These are phyloP conservation scores for Candida quercuum DNA, from an alignment of 805 yeast species.

Conservation along the genomic window DNA sequence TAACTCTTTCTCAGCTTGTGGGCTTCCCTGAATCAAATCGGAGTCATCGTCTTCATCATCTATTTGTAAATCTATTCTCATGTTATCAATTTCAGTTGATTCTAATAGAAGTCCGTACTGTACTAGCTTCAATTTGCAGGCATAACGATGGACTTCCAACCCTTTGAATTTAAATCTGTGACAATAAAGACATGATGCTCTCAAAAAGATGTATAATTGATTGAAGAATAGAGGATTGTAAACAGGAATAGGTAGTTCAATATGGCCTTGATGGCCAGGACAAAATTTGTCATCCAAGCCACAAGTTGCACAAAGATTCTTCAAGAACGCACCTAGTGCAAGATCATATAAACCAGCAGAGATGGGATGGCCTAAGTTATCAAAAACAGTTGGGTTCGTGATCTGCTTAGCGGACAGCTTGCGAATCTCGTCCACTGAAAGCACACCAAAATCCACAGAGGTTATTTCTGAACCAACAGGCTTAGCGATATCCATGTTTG, in stretches of 20 bases:
- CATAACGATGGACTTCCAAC: conserved; percentile 66
- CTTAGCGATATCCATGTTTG: conserved; percentile 84
- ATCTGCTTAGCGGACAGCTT: conserved; percentile 90
- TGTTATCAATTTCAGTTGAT: conserved; percentile 63
- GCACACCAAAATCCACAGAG: conserved; percentile 87
- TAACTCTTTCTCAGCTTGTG: conserved; percentile 40
- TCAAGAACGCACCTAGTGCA: conserved; percentile 89
- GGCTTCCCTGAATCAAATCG: conserved; percentile 26
- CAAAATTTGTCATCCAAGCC: conserved; percentile 91
- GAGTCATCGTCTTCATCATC: conserved; percentile 38
- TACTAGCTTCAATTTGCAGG: conserved; percentile 72
- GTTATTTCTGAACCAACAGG: conserved; percentile 94
- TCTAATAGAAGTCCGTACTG: conserved; percentile 89
- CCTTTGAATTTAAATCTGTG: conserved; percentile 72
- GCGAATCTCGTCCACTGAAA: conserved; percentile 77
- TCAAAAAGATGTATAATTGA: conserved; percentile 78
- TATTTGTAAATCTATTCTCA: conserved; percentile 34
- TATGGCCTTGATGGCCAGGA: conserved; percentile 98
- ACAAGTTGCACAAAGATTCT: conserved; percentile 87
- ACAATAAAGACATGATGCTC: conserved; percentile 87
- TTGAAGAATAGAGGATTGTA: conserved; percentile 93
- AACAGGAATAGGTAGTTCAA: conserved; percentile 92
- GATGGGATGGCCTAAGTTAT: conserved; percentile 93
- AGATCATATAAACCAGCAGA: conserved; percentile 91
- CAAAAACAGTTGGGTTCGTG: conserved; percentile 93